phyloP scores from a whole-genome alignment of 116 monocot species.

The Papilionanthe hybrid region DNA sequence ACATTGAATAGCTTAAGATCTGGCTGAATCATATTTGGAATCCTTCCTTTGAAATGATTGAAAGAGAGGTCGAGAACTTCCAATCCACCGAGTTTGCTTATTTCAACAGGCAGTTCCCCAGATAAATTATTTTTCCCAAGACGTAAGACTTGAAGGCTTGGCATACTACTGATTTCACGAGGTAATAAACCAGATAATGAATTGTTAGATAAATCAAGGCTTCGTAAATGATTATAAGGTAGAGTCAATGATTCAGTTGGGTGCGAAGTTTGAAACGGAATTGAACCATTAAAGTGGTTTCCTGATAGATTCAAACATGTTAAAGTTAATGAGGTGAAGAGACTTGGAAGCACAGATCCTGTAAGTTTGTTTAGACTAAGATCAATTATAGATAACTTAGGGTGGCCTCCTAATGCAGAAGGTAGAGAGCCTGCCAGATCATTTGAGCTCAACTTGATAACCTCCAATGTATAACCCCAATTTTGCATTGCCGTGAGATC shows the following conservation, averaged over 20 bases:
- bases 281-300: slow-evolving; percentile 56
- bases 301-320: slow-evolving; percentile 67
- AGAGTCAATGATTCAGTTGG: slow-evolving; percentile 49
- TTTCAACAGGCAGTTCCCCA: slow-evolving; percentile 68
- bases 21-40: slow-evolving; percentile 59
- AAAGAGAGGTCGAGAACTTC: slow-evolving; percentile 68
- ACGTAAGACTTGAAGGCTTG: slow-evolving; percentile 51
- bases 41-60: slow-evolving; percentile 60
- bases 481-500: slow-evolving; percentile 44
- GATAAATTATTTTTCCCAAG: slow-evolving; percentile 54
- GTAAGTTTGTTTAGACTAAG: slow-evolving; percentile 69
- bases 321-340: slow-evolving; percentile 54
- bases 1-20: slow-evolving; percentile 58
- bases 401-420: slow-evolving; percentile 49
- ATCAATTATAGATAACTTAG: slow-evolving; percentile 53
- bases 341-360: slow-evolving; percentile 45
- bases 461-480: slow-evolving; percentile 56
- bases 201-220: slow-evolving; percentile 77
- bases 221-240: slow-evolving; percentile 44
- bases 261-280: slow-evolving; percentile 50
- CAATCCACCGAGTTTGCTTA: slow-evolving; percentile 50
- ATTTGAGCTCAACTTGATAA: slow-evolving; percentile 86
- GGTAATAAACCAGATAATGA: slow-evolving; percentile 63
- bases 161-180: slow-evolving; percentile 52
- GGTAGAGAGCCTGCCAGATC: slow-evolving; percentile 64